Evolutionary conservation across 495 filamentous ascomycete species (phyloP).

Genomic region (Hypoxylon perforatum): DNA sequence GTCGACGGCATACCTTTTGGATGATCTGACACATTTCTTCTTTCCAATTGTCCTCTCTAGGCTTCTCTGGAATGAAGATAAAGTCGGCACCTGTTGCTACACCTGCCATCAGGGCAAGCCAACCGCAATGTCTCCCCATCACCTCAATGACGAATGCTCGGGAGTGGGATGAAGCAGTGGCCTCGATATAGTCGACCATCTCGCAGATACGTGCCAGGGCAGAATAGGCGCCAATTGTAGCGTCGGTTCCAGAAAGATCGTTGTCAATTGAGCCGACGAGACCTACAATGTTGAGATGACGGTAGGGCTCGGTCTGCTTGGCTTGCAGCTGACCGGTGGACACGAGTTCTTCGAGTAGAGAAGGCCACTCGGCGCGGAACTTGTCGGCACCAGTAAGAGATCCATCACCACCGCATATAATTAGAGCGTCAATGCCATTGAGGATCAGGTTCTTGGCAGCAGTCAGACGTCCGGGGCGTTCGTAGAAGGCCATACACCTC

Average conservation of each 20-base stretch:
- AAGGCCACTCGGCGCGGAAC: conserved; percentile 92
- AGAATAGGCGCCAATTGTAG: conserved; percentile 97
- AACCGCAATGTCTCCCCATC: conserved; percentile 99
- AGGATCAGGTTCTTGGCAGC: conserved; percentile 94
- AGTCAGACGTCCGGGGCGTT: conserved; percentile 80
- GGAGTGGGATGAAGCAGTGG: conserved; percentile 96
- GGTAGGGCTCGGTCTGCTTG: conserved; percentile 76
- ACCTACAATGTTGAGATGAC: conserved; percentile 92
- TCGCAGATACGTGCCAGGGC: conserved; percentile 92
- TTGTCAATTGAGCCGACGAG: conserved; percentile 98
- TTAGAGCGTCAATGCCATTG: conserved; percentile 92
- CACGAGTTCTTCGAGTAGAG: conserved; percentile 85
- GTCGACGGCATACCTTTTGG: conserved; percentile 67
- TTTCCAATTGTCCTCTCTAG: conserved; percentile 86
- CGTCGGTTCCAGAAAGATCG: conserved; percentile 95
- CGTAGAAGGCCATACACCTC: conserved; percentile 87
- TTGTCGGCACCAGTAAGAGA: conserved; percentile 96
- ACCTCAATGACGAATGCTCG: conserved; percentile 98
- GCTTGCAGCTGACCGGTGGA: conserved; percentile 71
- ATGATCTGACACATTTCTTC: conserved; percentile 88
- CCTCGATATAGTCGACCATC: conserved; percentile 95
- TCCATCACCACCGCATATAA: conserved; percentile 98
- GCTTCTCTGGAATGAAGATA: conserved; percentile 96
- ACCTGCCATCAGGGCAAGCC: conserved; percentile 96
- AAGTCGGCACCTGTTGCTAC: conserved; percentile 97